Evolutionary conservation across 768 basidiomycete genomes (phyloP).

Genomic region (Leccinum boreale): DNA sequence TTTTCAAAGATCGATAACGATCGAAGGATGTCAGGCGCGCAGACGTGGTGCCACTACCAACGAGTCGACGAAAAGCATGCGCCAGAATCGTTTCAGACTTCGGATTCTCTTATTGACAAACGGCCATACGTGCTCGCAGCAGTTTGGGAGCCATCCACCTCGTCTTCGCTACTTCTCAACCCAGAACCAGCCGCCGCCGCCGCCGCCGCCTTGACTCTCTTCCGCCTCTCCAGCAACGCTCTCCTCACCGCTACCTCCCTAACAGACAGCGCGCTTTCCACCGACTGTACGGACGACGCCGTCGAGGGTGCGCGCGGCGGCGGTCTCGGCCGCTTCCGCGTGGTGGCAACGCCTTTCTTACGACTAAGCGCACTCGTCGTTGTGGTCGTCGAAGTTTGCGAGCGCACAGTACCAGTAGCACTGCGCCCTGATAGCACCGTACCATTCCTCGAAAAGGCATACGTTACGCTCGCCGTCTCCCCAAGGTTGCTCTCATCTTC

Average conservation of each 20-base stretch:
- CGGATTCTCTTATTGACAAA: not conserved
- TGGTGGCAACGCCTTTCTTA: slow-evolving; percentile 16
- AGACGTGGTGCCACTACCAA: too few species aligned
- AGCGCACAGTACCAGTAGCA: not conserved
- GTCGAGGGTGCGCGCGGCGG: slow-evolving; percentile 23
- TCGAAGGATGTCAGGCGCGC: too few species aligned
- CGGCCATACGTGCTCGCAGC: not conserved
- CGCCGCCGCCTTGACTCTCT: slow-evolving; percentile 15
- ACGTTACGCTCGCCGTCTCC: not conserved
- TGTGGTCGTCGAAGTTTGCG: slow-evolving; percentile 5
- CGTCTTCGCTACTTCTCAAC: not conserved
- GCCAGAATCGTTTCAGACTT: not conserved
- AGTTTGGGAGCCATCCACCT: not conserved
- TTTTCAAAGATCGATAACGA: too few species aligned
- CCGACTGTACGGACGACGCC: slow-evolving; percentile 26
- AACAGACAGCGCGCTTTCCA: slow-evolving; percentile 19
- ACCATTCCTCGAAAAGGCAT: slow-evolving; percentile 11
- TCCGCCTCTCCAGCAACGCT: slow-evolving; percentile 28
- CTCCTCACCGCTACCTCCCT: slow-evolving; percentile 22
- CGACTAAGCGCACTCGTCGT: slow-evolving; percentile 18
- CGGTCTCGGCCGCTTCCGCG: slow-evolving; percentile 19
- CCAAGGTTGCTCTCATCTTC: not conserved
- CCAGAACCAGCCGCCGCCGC: not conserved
- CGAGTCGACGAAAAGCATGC: not conserved
- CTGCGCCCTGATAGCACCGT: slow-evolving; percentile 7